Conservation (phyloP, 2,329 filamentous ascomycete species). For the Hypoxylon sp. region DNA sequence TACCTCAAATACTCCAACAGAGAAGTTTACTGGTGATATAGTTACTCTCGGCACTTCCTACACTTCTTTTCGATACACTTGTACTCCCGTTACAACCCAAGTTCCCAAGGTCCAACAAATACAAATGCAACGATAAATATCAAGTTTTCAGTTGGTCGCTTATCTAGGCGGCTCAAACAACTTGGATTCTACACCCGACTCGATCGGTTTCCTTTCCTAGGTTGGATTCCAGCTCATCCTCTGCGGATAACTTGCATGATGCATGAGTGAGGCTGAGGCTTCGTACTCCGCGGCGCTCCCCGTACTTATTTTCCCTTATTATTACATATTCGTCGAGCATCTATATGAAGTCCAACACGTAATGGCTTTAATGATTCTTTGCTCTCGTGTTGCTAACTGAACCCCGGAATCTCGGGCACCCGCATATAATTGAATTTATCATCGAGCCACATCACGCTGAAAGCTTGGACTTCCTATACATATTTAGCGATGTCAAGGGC, state of each 20-base stretch:
- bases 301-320: slow-evolving; percentile 16
- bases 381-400: slow-evolving; percentile 28
- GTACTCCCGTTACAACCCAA: slow-evolving; percentile 1
- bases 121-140: slow-evolving; percentile 14
- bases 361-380: slow-evolving; percentile 19
- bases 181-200: slow-evolving; percentile 9
- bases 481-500: slow-evolving; percentile 1
- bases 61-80: background rate
- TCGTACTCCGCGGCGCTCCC: slow-evolving; percentile 26
- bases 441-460: slow-evolving; percentile 22
- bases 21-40: slow-evolving; percentile 8
- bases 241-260: slow-evolving; percentile 36
- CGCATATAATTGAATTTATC: slow-evolving; percentile 22
- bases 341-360: slow-evolving; percentile 5
- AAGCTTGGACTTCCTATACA: slow-evolving; percentile 6
- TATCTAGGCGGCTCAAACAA: background rate
- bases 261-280: slow-evolving; percentile 35
- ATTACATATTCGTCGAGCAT: slow-evolving; percentile 5
- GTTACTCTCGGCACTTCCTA: slow-evolving; percentile 30
- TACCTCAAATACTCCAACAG: slow-evolving; percentile 31
- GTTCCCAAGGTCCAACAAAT: background rate
- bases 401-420: slow-evolving; percentile 33
- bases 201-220: slow-evolving; percentile 11
- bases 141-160: background rate
- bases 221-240: slow-evolving; percentile 11